Conservation (phyloP, 345 rosid species). For the Trapa incisa region DNA sequence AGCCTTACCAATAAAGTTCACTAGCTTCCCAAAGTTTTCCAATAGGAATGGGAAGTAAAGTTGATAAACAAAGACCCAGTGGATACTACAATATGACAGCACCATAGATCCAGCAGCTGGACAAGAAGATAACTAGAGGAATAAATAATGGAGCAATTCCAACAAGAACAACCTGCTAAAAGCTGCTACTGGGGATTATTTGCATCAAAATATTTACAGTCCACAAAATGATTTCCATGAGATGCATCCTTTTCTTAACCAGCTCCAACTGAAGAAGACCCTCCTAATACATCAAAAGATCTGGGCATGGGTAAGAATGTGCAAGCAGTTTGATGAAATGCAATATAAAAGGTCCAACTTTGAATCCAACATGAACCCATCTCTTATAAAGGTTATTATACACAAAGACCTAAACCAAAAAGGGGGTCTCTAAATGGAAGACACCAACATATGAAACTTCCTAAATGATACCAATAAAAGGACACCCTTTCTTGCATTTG, state of each 20-base stretch:
- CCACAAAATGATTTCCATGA: neutral
- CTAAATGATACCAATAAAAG: neutral
- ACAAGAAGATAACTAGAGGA: neutral
- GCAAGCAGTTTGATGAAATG: neutral
- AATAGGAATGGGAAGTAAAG: neutral
- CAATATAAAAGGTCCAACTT: neutral
- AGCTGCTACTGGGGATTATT: neutral
- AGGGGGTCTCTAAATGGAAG: too few relatives aligned
- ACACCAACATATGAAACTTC: neutral
- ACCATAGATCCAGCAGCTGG: neutral
- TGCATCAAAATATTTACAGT: neutral
- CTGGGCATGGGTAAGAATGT: neutral
- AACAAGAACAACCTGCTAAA: neutral
- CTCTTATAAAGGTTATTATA: neutral
- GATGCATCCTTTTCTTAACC: conserved; percentile 23
- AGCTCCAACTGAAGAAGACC: conserved; percentile 28
- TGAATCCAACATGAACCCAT: neutral
- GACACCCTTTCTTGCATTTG: neutral
- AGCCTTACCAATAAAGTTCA: neutral
- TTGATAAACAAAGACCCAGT: neutral
- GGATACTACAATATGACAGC: neutral
- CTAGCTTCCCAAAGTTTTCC: neutral
- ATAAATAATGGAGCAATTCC: neutral
- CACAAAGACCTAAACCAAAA: neutral
- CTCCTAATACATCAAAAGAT: conserved; percentile 23